Evolutionary conservation across 345 rosid genomes (phyloP).

Genomic region (Leavenworthia alabamica): DNA sequence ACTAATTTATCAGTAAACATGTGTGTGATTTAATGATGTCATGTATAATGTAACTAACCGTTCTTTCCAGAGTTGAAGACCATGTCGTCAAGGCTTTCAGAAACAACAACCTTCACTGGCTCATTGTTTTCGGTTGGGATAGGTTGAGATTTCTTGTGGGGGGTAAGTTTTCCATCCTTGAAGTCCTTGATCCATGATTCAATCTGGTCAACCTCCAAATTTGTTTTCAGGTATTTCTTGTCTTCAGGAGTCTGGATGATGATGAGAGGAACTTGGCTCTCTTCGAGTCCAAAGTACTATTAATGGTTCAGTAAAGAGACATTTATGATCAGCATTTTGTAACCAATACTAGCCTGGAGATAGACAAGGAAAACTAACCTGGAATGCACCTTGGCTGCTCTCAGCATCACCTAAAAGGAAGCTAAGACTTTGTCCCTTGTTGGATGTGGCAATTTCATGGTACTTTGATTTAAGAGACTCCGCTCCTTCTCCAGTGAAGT

Average conservation of each 20-base stretch:
- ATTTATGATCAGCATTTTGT: not conserved
- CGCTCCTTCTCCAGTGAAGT: slow-evolving; percentile 50
- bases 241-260: slow-evolving; percentile 66
- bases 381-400: slow-evolving; percentile 82
- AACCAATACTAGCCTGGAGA: not conserved
- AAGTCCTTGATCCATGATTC: slow-evolving; percentile 81
- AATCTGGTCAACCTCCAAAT: slow-evolving; percentile 61
- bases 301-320: slow-evolving; percentile 9
- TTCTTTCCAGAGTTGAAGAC: slow-evolving; percentile 80
- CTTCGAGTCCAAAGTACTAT: slow-evolving; percentile 93
- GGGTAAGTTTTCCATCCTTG: slow-evolving; percentile 70
- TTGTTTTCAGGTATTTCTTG: slow-evolving; percentile 73
- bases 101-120: slow-evolving; percentile 89
- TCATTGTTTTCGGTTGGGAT: slow-evolving; percentile 69
- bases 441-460: slow-evolving; percentile 62
- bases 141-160: slow-evolving; percentile 75
- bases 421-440: slow-evolving; percentile 60
- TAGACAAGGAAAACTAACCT: slow-evolving; percentile 47
- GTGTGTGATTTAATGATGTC: not conserved
- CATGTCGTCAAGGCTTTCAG: slow-evolving; percentile 64
- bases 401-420: slow-evolving; percentile 88
- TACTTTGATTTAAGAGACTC: slow-evolving; percentile 64
- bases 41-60: slow-evolving; percentile 39
- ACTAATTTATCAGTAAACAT: not conserved
- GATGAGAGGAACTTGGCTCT: slow-evolving; percentile 81